Evolutionary conservation across 106 monocot species (phyloP), one percentile per base, ranked within the genome.

Genomic region (Apostasia ramifera): DNA sequence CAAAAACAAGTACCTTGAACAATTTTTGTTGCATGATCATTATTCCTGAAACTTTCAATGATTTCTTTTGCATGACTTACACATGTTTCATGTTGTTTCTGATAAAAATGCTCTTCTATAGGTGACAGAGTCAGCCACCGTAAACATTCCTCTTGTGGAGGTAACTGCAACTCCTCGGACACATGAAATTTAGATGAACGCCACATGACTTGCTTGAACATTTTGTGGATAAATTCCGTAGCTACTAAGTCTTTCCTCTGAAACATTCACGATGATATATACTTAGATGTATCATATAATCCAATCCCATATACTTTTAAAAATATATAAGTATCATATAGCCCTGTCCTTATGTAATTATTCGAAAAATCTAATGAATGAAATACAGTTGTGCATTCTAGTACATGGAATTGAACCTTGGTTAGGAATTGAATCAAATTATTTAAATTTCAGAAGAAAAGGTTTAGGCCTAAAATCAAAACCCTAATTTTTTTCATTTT

Each of bases 31-130:
- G 47, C 80, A 15, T 55, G 43, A 53, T 44, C 13, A 69, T 67
- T 74, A 69, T 81, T 61, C 83, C 81, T 98, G 59, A 85, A 76
- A 68, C 72, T 75, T 74, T 75, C 70, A 12, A 98, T 79, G 70
- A 84, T 85, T 77, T 85, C 78, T 70, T 89, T 84, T 68, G 90
- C 97, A 80, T 74, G 79, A 68, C 52, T 70, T 68, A 87, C 73
- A 63, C 92, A 92, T 46, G 83, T 85, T 77, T 90, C 83, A 76
- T 98, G 97, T 72, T 98, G 97, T 69, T 92, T 98, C 68, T 83
- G 84, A 60, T 98, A 98, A 73, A 98, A 98, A 87, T 98, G 89
- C 74, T 92, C 97, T 81, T 98, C 97, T 72, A 92, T 69, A 66
- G 92, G 77, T 14, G 92, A 98, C 62, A 98, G 87, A 56, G 64